phyloP scores from a whole-genome alignment of 306 rosid species.

The Medicago lupulina region DNA sequence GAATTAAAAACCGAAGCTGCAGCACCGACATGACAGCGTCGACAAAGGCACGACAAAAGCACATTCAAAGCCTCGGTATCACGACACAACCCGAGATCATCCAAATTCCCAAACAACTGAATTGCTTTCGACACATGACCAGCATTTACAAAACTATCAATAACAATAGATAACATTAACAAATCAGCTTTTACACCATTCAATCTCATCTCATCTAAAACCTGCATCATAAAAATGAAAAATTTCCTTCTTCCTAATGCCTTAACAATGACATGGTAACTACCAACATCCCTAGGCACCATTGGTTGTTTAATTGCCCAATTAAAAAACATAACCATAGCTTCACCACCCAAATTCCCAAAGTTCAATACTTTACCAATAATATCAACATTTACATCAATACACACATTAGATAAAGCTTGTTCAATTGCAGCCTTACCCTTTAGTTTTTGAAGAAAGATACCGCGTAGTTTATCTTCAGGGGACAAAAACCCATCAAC shows the following conservation, averaged over 20 bases:
- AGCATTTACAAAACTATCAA: slow-evolving; percentile 75
- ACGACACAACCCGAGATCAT: slow-evolving; percentile 61
- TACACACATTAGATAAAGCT: slow-evolving; percentile 57
- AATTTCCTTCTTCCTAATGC: slow-evolving; percentile 85
- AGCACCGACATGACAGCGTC: slow-evolving; percentile 65
- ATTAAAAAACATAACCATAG: slow-evolving; percentile 73
- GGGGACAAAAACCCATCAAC: slow-evolving; percentile 70
- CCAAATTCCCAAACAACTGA: slow-evolving; percentile 57
- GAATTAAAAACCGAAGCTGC: slow-evolving; percentile 65
- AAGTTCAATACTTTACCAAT: slow-evolving; percentile 56
- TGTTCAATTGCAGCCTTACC: slow-evolving; percentile 69
- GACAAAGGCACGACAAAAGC: slow-evolving; percentile 67
- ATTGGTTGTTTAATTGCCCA: slow-evolving; percentile 76
- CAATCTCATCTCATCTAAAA: slow-evolving; percentile 55
- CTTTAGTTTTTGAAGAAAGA: slow-evolving; percentile 77
- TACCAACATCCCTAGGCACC: slow-evolving; percentile 50
- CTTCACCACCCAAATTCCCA: slow-evolving; percentile 73
- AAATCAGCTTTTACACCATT: slow-evolving; percentile 54
- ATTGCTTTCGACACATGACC: slow-evolving; percentile 70
- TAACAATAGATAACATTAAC: slow-evolving; percentile 56
- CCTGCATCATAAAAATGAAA: slow-evolving; percentile 51
- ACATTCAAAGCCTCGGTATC: slow-evolving; percentile 65
- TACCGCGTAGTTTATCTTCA: slow-evolving; percentile 77
- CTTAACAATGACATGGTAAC: slow-evolving; percentile 63
- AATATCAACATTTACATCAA: slow-evolving; percentile 56